phyloP scores from a whole-genome alignment of 148 eudicot genomes.

The Salicornia ramosissima region DNA sequence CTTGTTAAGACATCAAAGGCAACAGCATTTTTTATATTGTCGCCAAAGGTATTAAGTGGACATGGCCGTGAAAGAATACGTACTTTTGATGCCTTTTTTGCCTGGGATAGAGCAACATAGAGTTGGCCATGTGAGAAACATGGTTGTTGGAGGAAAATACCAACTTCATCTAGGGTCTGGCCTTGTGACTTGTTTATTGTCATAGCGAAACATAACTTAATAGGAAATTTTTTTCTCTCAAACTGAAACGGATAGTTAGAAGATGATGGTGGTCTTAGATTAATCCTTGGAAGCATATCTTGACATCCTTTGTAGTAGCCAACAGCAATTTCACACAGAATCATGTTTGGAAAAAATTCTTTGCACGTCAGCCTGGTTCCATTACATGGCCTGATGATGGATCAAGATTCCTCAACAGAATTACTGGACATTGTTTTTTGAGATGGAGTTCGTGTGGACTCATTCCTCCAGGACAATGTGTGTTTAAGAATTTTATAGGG shows the following conservation, averaged over 20 bases:
- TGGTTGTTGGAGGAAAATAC: background rate
- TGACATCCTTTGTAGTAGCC: background rate
- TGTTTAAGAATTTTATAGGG: background rate
- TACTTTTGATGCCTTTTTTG: too few species aligned
- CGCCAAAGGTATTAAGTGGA: background rate
- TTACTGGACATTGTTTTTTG: conserved; percentile 8
- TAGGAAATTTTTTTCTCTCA: background rate
- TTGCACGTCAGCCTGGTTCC: background rate
- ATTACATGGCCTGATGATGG: background rate
- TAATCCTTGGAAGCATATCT: background rate
- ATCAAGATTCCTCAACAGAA: background rate
- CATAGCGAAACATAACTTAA: background rate
- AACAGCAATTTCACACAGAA: background rate
- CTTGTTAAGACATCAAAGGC: too few species aligned
- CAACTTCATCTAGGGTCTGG: background rate
- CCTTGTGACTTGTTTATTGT: background rate
- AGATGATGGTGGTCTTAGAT: background rate
- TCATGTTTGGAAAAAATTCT: background rate
- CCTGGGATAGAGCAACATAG: background rate
- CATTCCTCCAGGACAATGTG: background rate
- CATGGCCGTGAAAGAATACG: too few species aligned
- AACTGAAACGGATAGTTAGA: background rate
- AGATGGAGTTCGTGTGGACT: background rate
- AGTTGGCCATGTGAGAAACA: background rate
- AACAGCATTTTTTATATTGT: too few species aligned